phyloP scores from a whole-genome alignment of 306 rosid species.

The Carpinus fangiana region DNA sequence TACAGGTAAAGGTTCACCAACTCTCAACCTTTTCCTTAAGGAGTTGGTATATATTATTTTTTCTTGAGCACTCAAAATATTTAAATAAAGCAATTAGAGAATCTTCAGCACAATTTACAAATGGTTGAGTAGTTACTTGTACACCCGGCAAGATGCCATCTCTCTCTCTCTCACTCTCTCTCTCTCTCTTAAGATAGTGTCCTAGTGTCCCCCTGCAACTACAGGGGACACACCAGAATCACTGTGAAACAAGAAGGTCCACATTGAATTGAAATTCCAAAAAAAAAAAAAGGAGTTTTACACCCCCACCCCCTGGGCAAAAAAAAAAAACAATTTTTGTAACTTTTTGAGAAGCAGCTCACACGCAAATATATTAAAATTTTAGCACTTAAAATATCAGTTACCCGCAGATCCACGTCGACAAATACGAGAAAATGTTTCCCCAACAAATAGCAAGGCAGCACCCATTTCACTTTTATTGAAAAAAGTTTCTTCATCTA shows the following conservation, averaged over 20 bases:
- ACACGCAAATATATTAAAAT: neutral
- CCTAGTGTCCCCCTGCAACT: neutral
- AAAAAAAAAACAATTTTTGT: neutral
- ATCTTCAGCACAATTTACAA: slow-evolving; percentile 22
- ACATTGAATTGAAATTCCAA: slow-evolving; percentile 13
- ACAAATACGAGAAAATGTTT: slow-evolving; percentile 76
- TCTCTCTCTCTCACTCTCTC: neutral
- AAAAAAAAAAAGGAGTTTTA: neutral
- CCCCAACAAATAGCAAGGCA: slow-evolving; percentile 72
- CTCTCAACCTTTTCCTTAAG: neutral
- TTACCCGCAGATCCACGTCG: slow-evolving; percentile 97
- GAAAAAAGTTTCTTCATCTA: slow-evolving; percentile 21
- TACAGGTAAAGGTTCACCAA: neutral
- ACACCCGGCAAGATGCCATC: neutral
- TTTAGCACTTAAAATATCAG: slow-evolving; percentile 31
- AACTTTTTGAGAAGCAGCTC: neutral
- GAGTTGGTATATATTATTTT: neutral
- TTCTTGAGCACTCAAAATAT: neutral
- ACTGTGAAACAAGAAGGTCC: slow-evolving; percentile 4
- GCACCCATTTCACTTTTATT: slow-evolving; percentile 39
- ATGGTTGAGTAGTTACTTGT: too few relatives aligned
- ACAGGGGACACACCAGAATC: neutral
- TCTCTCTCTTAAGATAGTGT: neutral
- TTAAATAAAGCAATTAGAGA: slow-evolving; percentile 14
- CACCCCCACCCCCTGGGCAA: neutral